Evolutionary conservation across 2,329 filamentous ascomycete genomes (phyloP), one percentile per base, ranked within the genome.

Genomic region (Rhynchosporium graminicola): DNA sequence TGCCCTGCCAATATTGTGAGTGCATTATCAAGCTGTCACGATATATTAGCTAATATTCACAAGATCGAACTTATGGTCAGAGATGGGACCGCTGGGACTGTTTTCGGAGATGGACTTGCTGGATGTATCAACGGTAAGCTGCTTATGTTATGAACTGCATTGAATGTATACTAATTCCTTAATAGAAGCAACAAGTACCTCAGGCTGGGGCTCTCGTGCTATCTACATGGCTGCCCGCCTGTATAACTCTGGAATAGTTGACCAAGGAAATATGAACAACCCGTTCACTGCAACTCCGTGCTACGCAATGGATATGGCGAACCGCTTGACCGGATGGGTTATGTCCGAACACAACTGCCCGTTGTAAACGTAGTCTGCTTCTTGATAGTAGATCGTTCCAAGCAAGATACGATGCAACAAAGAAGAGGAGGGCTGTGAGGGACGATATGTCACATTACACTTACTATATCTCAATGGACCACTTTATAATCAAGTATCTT

Each of bases 321-420:
- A 46, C 26, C 43, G 43, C 43, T 46, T 46, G 43, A 46, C 43
- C 9, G 43, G 43, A 26, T 46, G 43, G 43, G 43, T 46, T 46
- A 15, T 46, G 9, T 15, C 43, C 13, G 15, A 15, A 20, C 43
- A 46, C 9, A 26, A 26, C 4, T 46, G 43, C 43, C 43, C 43
- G 4, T 46, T 46, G n/a, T 46, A 26, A 46, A 12, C 20, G 20
- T 20, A 20, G 20, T 20, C 20, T 20, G 20, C 20, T 20, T 20
- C 20, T 20, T 20, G 20, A 20, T 20, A 20, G 20, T 20, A 20
- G 20, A 20, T 20, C 20, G 20, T 20, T 20, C 20, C 20, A 20
- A 20, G 20, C 20, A 20, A 20, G 20, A 20, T 20, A 20, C 20
- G 20, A 20, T 20, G 20, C 20, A 20, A 20, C 20, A 20, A 20